Evolutionary conservation across 2,329 filamentous ascomycete species (phyloP), one percentile per base, ranked within the genome.

Genomic region (Cadophora malorum): DNA sequence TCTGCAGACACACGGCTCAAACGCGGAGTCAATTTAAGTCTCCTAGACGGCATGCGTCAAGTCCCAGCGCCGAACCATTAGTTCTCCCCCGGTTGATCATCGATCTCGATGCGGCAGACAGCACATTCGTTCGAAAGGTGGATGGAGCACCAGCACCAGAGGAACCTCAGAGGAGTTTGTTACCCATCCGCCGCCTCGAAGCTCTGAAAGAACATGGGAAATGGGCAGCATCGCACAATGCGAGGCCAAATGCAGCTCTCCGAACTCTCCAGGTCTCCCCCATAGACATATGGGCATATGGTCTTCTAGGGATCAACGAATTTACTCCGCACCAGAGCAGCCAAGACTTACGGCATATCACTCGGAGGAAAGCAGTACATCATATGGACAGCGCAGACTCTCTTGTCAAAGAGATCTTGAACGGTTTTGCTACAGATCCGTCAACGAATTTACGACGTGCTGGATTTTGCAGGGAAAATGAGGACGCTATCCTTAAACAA

Each of bases 31-130:
- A 25, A 64, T 19, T 53, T 25, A 28, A 14, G n/a, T 12, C 23
- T 21, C 31, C 53, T 14, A 70, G 23, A 65, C 66, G 73, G 70
- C 70, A 52, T 62, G 67, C 63, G n/a, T 65, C 60, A 10, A 63
- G 61, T 1, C 53, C 63, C 25, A 56, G 50, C 41, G 19, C 21
- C 16, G 68, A 73, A 53, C 71, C 74, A 63, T 67, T 71, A 69
- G 74, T 82, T 28, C 76, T 84, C 50, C 80, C 82, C 14, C 64
- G 79, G 21, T 69, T 83, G 12, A 74, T 86, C 2, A 79, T 88
- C 49, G 84, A 88, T 67, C 82, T 88, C 49, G 85, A 87, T 70
- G 82, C 83, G 55, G 80, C 83, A 68, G 79, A 81, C 23, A 81
- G 74, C 70, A 77, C 73, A 0, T 75, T 79, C 58, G 83, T 86